phyloP scores from a whole-genome alignment of 2,329 filamentous ascomycete genomes.

The Apiospora koreana region DNA sequence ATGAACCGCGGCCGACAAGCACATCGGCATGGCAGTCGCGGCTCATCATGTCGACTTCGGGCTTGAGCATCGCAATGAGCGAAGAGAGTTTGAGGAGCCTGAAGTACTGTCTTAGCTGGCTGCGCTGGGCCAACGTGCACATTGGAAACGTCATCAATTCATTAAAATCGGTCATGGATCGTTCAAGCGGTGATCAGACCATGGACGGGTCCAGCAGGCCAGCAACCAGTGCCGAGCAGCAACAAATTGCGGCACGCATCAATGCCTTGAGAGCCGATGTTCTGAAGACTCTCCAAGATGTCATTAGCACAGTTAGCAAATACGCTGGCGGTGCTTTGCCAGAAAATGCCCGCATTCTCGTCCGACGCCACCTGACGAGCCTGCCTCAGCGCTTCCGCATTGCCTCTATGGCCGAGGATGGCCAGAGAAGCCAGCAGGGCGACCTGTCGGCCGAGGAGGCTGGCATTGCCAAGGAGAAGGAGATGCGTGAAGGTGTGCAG shows the following conservation, averaged over 20 bases:
- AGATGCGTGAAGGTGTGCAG: constrained; percentile 62
- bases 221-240: constrained; percentile 40
- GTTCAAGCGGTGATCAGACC: constrained; percentile 38
- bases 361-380: constrained; percentile 80
- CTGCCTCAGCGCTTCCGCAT: constrained; percentile 81
- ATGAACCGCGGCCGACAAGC: constrained; percentile 30
- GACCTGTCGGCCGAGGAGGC: constrained; percentile 34
- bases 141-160: constrained; percentile 74
- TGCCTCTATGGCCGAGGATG: constrained; percentile 55
- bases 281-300: constrained; percentile 76
- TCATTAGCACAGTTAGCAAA: constrained; percentile 82
- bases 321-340: constrained; percentile 91
- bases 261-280: constrained; percentile 69
- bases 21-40: constrained; percentile 71
- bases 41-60: constrained; percentile 86
- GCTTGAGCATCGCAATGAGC: constrained; percentile 87
- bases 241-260: constrained; percentile 62
- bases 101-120: constrained; percentile 79
- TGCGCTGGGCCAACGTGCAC: constrained; percentile 80
- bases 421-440: constrained; percentile 29
- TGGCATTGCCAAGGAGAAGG: constrained; percentile 41
- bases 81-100: constrained; percentile 83
- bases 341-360: constrained; percentile 81
- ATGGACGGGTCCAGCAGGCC: constrained; percentile 25
- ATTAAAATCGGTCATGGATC: constrained; percentile 73